A percentile compares a stretch with the other conserved stretches of the same genome.
Conservation (phyloP, 306 rosid species). For the Potentilla sterilis region DNA sequence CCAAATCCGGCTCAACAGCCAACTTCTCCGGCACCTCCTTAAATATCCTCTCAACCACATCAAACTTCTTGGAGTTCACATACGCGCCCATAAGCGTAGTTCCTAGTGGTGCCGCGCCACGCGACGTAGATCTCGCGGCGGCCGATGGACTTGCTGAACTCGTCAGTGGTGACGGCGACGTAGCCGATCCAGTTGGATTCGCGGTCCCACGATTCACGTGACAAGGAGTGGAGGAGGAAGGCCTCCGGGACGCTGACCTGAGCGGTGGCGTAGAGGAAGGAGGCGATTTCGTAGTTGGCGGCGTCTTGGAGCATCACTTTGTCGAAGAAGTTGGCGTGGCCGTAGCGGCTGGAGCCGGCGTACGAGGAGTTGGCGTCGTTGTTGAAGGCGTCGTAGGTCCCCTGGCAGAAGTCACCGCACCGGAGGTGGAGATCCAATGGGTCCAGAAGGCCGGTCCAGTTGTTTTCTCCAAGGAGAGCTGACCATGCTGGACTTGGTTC, state of each 20-base stretch:
- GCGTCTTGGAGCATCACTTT: slow-evolving; percentile 50
- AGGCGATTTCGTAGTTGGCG: slow-evolving; percentile 31
- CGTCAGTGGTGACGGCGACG: slow-evolving; percentile 54
- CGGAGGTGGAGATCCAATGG: slow-evolving; percentile 55
- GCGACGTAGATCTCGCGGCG: slow-evolving; percentile 61
- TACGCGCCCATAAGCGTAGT: slow-evolving; percentile 62
- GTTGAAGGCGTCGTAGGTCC: slow-evolving; percentile 74
- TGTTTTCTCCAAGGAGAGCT: slow-evolving; percentile 42
- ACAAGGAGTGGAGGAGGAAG: slow-evolving; percentile 45
- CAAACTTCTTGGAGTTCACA: slow-evolving; percentile 46
- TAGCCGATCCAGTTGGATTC: slow-evolving; percentile 79
- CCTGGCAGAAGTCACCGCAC: slow-evolving; percentile 62
- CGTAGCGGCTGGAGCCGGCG: slow-evolving; percentile 67
- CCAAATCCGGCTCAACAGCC: slow-evolving; percentile 54
- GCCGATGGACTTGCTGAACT: slow-evolving; percentile 25
- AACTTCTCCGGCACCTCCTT: slow-evolving; percentile 41
- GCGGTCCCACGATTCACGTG: slow-evolving; percentile 67
- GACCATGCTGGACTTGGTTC: slow-evolving; percentile 34
- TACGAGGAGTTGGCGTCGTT: slow-evolving; percentile 57
- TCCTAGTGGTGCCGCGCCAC: slow-evolving; percentile 64
- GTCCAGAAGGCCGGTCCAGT: slow-evolving; percentile 53
- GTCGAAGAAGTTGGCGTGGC: slow-evolving; percentile 49
- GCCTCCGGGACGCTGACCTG: slow-evolving; percentile 50
- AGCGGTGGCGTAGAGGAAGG: slow-evolving; percentile 72
- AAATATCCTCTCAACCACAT: slow-evolving; percentile 42